Evolutionary conservation across 805 yeast species (phyloP).

Genomic region (Candida germanica): DNA sequence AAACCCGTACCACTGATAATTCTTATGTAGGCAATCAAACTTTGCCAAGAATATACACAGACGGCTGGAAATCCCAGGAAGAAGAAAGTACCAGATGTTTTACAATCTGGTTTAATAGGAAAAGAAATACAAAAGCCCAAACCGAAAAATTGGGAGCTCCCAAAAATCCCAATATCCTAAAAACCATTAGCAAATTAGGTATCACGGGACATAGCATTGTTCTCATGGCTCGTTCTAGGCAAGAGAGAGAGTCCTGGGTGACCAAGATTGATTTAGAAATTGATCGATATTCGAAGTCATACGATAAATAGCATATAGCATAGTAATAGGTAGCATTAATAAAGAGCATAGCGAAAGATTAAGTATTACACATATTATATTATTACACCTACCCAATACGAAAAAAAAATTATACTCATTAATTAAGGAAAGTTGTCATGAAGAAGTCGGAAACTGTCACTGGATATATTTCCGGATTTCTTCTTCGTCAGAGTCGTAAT

Average conservation of each 20-base stretch:
- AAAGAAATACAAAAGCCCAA: constrained; percentile 39
- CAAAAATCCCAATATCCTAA: constrained; percentile 43
- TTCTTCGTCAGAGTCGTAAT: constrained; percentile 23
- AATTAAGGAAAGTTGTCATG: too few relatives aligned
- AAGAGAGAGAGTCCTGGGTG: constrained; percentile 86
- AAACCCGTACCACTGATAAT: constrained; percentile 46
- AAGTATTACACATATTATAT: too few relatives aligned
- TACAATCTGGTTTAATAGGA: constrained; percentile 79
- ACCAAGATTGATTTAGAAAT: constrained; percentile 41
- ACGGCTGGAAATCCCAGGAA: constrained; percentile 84
- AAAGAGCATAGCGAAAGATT: too few relatives aligned
- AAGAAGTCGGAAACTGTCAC: too few relatives aligned
- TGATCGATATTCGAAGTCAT: constrained; percentile 34
- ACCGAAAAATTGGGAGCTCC: constrained; percentile 10
- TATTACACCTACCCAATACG: too few relatives aligned
- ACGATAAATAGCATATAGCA: constrained; percentile 2
- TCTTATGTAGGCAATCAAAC: constrained; percentile 53
- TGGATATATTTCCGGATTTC: constrained; percentile 1
- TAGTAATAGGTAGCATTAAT: too few relatives aligned
- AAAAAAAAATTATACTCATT: too few relatives aligned
- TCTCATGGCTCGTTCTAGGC: constrained; percentile 77
- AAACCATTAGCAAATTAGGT: constrained; percentile 54
- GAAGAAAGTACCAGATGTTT: constrained; percentile 74
- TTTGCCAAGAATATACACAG: constrained; percentile 69
- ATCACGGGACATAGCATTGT: constrained; percentile 65